Evolutionary conservation across 352 stramenopile species (phyloP), one percentile per base, ranked within the genome.

Genomic region (Phytopythium aichiense): DNA sequence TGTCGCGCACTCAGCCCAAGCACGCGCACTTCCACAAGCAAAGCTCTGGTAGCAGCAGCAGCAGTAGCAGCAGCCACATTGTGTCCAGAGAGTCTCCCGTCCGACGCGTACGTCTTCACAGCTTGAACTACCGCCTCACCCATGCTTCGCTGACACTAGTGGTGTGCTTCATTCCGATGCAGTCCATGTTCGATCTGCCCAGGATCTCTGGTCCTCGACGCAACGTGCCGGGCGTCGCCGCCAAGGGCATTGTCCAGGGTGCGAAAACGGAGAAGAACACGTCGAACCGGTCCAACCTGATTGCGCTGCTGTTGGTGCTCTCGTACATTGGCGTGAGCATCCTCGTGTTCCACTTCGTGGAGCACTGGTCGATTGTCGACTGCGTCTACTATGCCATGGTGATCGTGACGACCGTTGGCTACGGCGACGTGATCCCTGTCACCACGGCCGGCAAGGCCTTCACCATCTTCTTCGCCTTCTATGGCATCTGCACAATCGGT

Each of bases 311-410:
- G 9, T 74, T 89, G 23, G 76, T 89, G 46, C 59, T 82, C 8
- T 86, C 80, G 31, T 89, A 89, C 50, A 59, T 89, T 18, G 74
- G 38, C 4, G 77, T 84, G 33, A 72, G 67, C 60, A 79, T 88
- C 37, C 42, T 88, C 6, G 79, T 84, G 7, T 89, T 79, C 49
- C 74, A 88, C 64, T 84, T 68, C 52, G 60, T 83, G 20, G 80
- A 89, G 56, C 31, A 72, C 11, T 89, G 80, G 80, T 70, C 64
- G 0, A 62, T 88, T 18, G 63, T 97, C 0, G 92, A 97, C 71
- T 86, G 82, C 35, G 66, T 98, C 25, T 98, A 98, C 65, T 98
- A 95, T 72, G 77, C 81, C 33, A 91, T 97, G 68, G 90, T 97
- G 11, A 97, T 95, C 43, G 74, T 98, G n/a, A 98, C 92, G 9